Conservation (phyloP, 2,329 filamentous ascomycete species). For the Pezicula carpinea region DNA sequence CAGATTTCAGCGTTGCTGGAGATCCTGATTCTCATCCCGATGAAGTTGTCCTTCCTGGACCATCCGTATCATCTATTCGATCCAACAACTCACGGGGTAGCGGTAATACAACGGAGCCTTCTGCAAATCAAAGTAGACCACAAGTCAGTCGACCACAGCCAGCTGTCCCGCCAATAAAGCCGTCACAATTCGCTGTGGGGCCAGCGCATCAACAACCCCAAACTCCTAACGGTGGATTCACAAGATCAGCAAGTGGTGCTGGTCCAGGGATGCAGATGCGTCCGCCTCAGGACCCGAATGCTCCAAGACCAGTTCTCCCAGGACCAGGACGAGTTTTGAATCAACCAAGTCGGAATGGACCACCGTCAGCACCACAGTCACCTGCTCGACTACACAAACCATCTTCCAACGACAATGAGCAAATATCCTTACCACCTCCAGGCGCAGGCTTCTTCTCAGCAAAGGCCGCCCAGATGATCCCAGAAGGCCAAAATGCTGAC, state of each 20-base stretch:
- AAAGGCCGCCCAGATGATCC: slow-evolving; percentile 53
- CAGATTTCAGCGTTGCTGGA: slow-evolving; percentile 66
- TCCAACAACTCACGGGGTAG: slow-evolving; percentile 15
- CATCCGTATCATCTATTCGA: slow-evolving; percentile 13
- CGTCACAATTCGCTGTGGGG: slow-evolving; percentile 12
- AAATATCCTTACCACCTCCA: slow-evolving; percentile 17
- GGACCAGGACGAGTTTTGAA: slow-evolving; percentile 21
- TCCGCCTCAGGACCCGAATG: slow-evolving; percentile 11
- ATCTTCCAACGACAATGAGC: slow-evolving; percentile 10
- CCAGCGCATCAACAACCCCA: slow-evolving; percentile 20
- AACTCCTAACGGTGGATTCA: slow-evolving; percentile 25
- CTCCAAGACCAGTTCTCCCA: slow-evolving; percentile 6
- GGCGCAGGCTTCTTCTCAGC: slow-evolving; percentile 64
- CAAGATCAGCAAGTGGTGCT: slow-evolving; percentile 20
- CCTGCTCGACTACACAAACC: slow-evolving; percentile 13
- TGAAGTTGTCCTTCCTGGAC: slow-evolving; percentile 59
- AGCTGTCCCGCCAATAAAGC: slow-evolving; percentile 23
- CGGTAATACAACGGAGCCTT: slow-evolving; percentile 1
- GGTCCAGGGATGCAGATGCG: slow-evolving; percentile 10
- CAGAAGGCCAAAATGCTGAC: slow-evolving; percentile 33
- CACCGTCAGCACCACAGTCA: slow-evolving; percentile 22
- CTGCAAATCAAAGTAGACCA: slow-evolving; percentile 25
- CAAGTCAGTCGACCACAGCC: slow-evolving; percentile 19
- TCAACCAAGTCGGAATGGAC: slow-evolving; percentile 25
- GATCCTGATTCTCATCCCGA: slow-evolving; percentile 64